A percentile compares a stretch with the other conserved stretches of the same genome.
Conservation (phyloP, 495 filamentous ascomycete species). For the Monascus purpureus region DNA sequence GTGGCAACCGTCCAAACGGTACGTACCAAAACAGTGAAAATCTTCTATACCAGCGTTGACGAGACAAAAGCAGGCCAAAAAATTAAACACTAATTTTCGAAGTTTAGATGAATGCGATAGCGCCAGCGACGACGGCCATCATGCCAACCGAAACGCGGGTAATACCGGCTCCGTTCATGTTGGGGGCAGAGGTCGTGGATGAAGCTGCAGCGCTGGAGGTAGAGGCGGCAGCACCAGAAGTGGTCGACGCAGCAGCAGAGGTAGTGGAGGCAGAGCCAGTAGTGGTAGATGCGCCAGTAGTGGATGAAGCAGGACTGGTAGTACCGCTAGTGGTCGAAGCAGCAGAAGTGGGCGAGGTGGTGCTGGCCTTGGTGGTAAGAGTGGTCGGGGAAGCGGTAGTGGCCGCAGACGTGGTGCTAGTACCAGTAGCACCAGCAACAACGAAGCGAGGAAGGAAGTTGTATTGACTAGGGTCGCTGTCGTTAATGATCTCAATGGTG, state of each 20-base stretch:
- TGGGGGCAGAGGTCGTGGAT: slow-evolving; percentile 8
- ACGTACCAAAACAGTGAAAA: too few species aligned
- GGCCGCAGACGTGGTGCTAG: slow-evolving; percentile 14
- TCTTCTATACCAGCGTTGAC: too few species aligned
- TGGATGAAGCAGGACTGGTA: slow-evolving; percentile 39
- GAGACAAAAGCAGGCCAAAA: too few species aligned
- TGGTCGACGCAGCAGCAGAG: neutral
- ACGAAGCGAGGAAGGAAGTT: slow-evolving; percentile 49
- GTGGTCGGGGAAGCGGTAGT: slow-evolving; percentile 17
- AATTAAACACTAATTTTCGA: too few species aligned
- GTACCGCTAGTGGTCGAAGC: slow-evolving; percentile 25
- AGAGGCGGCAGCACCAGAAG: neutral
- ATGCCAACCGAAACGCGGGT: slow-evolving; percentile 26
- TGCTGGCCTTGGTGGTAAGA: slow-evolving; percentile 5
- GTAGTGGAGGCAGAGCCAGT: neutral
- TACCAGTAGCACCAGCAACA: slow-evolving; percentile 34
- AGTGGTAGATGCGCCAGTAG: neutral
- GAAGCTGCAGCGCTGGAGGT: slow-evolving; percentile 1
- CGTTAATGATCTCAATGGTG: slow-evolving; percentile 44
- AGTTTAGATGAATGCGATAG: slow-evolving; percentile 18
- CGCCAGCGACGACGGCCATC: slow-evolving; percentile 24
- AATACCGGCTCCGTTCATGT: slow-evolving; percentile 16
- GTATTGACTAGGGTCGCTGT: slow-evolving; percentile 22
- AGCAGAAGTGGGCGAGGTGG: slow-evolving; percentile 5
- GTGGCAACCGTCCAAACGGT: too few species aligned